These are phyloP conservation scores for Cerioporus squamosus DNA, from an alignment of 1,284 basidiomycete species.

Conservation along the genomic window DNA sequence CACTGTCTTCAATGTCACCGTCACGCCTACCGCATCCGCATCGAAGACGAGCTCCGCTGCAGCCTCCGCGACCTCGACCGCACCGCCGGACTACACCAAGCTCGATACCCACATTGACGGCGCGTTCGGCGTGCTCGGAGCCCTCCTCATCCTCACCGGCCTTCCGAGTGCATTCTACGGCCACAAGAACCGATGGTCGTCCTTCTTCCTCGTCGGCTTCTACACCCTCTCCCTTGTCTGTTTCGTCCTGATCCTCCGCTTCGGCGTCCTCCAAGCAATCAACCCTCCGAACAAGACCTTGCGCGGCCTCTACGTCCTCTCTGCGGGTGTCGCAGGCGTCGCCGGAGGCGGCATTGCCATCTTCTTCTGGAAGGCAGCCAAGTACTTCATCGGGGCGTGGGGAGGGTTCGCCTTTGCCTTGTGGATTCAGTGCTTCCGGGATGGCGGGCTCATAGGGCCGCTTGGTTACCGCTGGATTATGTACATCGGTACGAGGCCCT, in stretches of 20 bases:
- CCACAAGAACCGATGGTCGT: slow-evolving; percentile 95
- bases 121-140: slow-evolving; percentile 89
- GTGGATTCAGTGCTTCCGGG: slow-evolving; percentile 85
- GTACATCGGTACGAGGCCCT: slow-evolving; percentile 67
- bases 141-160: slow-evolving; percentile 87
- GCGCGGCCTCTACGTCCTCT: slow-evolving; percentile 89
- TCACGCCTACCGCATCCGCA: slow-evolving; percentile 38
- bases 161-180: slow-evolving; percentile 90
- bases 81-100: slow-evolving; percentile 56
- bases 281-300: slow-evolving; percentile 80
- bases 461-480: slow-evolving; percentile 88
- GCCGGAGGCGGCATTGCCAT: slow-evolving; percentile 85
- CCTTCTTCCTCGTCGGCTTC: slow-evolving; percentile 90
- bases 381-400: slow-evolving; percentile 87
- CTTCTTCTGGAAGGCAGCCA: slow-evolving; percentile 89
- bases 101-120: slow-evolving; percentile 83
- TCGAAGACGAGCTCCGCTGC: slow-evolving; percentile 43
- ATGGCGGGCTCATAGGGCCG: slow-evolving; percentile 80
- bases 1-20: slow-evolving; percentile 58
- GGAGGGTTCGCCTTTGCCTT: slow-evolving; percentile 88
- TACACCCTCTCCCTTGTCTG: slow-evolving; percentile 88
- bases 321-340: slow-evolving; percentile 78
- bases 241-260: slow-evolving; percentile 87
- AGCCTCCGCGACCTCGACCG: slow-evolving; percentile 48
- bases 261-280: slow-evolving; percentile 83